Evolutionary conservation across 2,329 filamentous ascomycete genomes (phyloP).

Genomic region (Colletotrichum sp.): DNA sequence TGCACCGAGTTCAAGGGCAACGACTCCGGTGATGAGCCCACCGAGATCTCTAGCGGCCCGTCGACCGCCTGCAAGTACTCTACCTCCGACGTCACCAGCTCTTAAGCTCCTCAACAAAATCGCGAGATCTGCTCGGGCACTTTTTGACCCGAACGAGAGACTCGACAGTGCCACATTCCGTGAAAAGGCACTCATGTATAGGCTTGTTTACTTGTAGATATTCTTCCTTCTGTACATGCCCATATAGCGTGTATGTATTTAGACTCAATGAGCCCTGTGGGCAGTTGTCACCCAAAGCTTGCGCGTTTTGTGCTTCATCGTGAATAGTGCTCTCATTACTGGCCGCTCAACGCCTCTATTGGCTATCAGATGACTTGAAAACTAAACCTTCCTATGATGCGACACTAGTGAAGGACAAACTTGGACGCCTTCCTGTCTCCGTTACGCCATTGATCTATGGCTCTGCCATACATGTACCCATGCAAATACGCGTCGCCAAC

Average conservation of each 20-base stretch:
- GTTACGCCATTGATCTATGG: slow-evolving; percentile 31
- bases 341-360: too few relatives aligned
- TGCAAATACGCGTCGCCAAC: slow-evolving; percentile 39
- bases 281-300: not conserved
- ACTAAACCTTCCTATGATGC: too few relatives aligned
- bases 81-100: not conserved
- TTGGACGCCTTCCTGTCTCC: slow-evolving; percentile 50
- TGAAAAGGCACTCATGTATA: not conserved
- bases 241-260: not conserved
- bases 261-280: slow-evolving; percentile 5
- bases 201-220: slow-evolving; percentile 20
- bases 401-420: slow-evolving; percentile 6
- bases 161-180: not conserved
- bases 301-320: not conserved
- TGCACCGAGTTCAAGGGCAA: slow-evolving; percentile 20
- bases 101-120: not conserved
- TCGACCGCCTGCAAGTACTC: slow-evolving; percentile 19
- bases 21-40: slow-evolving; percentile 13
- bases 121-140: not conserved
- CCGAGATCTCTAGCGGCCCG: slow-evolving; percentile 3
- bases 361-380: too few relatives aligned
- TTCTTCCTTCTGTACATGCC: slow-evolving; percentile 4
- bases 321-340: not conserved
- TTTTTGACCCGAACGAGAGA: not conserved
- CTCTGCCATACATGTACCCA: slow-evolving; percentile 37